phyloP scores from a whole-genome alignment of 345 rosid genomes.

The Populus ilicifolia region DNA sequence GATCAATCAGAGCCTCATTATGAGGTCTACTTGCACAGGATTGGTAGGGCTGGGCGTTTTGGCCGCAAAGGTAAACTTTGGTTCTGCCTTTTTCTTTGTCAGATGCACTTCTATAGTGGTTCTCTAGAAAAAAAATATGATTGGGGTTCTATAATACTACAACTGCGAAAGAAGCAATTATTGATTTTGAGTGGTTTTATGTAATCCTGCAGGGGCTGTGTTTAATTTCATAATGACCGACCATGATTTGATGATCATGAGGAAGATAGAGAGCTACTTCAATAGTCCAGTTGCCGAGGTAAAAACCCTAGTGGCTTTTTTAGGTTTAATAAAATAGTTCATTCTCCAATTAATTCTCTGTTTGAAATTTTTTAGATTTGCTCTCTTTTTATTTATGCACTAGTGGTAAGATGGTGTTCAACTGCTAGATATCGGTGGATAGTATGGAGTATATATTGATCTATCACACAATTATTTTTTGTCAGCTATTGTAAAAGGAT shows the following conservation, averaged over 20 bases:
- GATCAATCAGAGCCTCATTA: slow-evolving; percentile 59
- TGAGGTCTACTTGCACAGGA: slow-evolving; percentile 92
- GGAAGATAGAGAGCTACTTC: slow-evolving; percentile 70
- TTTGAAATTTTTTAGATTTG: background rate
- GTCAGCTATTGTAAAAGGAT: too few species aligned
- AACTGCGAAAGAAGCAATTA: background rate
- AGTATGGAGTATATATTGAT: too few species aligned
- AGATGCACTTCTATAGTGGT: background rate
- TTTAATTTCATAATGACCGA: slow-evolving; percentile 62
- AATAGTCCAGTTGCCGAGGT: slow-evolving; percentile 50
- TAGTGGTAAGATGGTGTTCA: too few species aligned
- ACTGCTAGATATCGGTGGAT: too few species aligned
- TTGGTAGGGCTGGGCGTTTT: slow-evolving; percentile 96
- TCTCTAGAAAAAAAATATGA: background rate
- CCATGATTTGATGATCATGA: slow-evolving; percentile 49
- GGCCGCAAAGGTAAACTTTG: slow-evolving; percentile 66
- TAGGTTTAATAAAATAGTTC: background rate
- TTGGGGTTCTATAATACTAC: background rate
- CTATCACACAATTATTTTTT: too few species aligned
- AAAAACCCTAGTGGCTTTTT: background rate
- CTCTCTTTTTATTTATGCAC: background rate
- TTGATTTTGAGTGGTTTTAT: slow-evolving; percentile 10
- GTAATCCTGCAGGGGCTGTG: slow-evolving; percentile 62
- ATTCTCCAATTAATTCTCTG: background rate
- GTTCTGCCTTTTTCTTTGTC: background rate